Evolutionary conservation across 352 stramenopile genomes (phyloP), one percentile per base, ranked within the genome.

Genomic region (Pythium brassicae): DNA sequence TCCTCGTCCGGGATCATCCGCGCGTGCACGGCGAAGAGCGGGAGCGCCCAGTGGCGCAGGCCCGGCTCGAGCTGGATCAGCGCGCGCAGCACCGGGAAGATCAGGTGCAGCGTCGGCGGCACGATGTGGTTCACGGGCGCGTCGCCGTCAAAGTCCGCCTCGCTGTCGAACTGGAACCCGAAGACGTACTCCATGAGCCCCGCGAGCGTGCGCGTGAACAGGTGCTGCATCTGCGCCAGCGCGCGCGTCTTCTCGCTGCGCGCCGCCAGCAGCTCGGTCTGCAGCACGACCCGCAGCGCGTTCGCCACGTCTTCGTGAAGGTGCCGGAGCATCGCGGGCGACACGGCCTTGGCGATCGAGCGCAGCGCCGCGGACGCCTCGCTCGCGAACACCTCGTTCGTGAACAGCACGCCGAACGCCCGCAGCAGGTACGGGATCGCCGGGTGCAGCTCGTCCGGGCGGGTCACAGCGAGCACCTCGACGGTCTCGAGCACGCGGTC

Each of bases 1-100:
- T 95, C 86, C 39, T 95, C 86, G 26, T 92, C 79, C 11, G 80
- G 78, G 48, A 95, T 95, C 78, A 93, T 94, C n/a, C 69, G 78
- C 17, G 75, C 82, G 35, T 95, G 84, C 11, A 77, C 78, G 6
- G 83, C 81, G 61, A 94, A 86, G 11, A 95, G 69, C 53, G 82
- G 78, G 54, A 94, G 53, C 15, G 68, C 63, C 81, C 82, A 94
- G 23, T 81, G 76, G 4, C 84, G 76, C 46, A 91, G 59, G 4
- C 74, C 62, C 23, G 72, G 76, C 8, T 71, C 69, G 42, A 76
- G 66, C 25, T 68, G 65, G 27, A 94, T 63, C 47, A 93, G 49
- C 20, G 62, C 63, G 23, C 69, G 70, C n/a, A 94, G 56, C 35
- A 94, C 74, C 6, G 86, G 86, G 57, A 89, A 92, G 1, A 95